phyloP scores from a whole-genome alignment of 2,329 filamentous ascomycete genomes.

The Mariannaea elegans region DNA sequence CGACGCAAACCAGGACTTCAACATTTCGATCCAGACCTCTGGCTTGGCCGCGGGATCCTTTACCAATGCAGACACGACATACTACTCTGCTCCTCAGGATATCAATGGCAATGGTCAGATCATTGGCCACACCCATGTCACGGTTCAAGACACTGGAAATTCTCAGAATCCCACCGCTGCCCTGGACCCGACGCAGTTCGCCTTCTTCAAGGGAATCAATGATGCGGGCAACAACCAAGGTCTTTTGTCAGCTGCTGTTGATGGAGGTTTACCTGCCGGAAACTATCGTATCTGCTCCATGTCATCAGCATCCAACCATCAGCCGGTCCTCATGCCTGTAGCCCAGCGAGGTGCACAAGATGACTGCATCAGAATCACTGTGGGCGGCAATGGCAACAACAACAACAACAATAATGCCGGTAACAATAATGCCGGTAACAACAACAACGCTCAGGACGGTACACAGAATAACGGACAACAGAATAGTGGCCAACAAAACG shows the following conservation, averaged over 20 bases:
- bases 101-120: conserved; percentile 58
- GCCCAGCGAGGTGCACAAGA: conserved; percentile 74
- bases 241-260: conserved; percentile 61
- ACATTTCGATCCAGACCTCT: conserved; percentile 59
- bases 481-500: conserved; percentile 3
- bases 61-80: conserved; percentile 67
- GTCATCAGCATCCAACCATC: conserved; percentile 70
- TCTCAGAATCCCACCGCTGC: conserved; percentile 59
- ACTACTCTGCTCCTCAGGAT: conserved; percentile 68
- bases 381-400: conserved; percentile 45
- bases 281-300: conserved; percentile 74
- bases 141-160: conserved; percentile 64
- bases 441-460: conserved; percentile 20
- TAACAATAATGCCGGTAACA: conserved; percentile 20
- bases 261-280: conserved; percentile 66
- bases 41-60: conserved; percentile 68
- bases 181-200: conserved; percentile 62
- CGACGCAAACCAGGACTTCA: conserved; percentile 57
- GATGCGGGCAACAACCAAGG: conserved; percentile 66
- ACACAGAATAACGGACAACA: background rate
- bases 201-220: conserved; percentile 75
- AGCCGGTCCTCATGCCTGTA: conserved; percentile 72
- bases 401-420: conserved; percentile 28
- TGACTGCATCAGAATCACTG: conserved; percentile 69
- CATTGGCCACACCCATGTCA: conserved; percentile 68